Evolutionary conservation across 1,139 yeast genomes (phyloP).

Genomic region (Lodderomyces margitis): DNA sequence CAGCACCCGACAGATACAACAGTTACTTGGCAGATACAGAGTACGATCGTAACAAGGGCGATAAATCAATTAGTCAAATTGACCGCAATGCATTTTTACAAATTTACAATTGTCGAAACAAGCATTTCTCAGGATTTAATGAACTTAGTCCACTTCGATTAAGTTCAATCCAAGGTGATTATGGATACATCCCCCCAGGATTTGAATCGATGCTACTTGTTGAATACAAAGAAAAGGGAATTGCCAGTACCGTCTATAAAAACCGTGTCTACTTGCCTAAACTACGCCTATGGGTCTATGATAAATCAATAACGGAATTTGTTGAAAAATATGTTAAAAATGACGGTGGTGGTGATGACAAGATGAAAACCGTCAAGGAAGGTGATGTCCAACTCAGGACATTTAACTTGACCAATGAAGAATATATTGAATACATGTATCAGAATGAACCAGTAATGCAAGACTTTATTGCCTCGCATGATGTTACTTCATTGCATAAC

Average conservation of each 20-base stretch:
- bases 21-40: conserved; percentile 11
- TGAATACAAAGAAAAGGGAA: conserved; percentile 30
- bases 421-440: conserved; percentile 27
- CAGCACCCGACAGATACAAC: conserved; percentile 30
- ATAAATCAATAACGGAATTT: conserved; percentile 20
- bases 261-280: conserved; percentile 23
- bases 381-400: background rate
- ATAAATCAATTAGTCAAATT: conserved; percentile 17
- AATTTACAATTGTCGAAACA: conserved; percentile 46
- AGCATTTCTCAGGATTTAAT: conserved; percentile 34
- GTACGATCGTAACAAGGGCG: conserved; percentile 10
- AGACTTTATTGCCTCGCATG: conserved; percentile 31
- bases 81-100: conserved; percentile 23
- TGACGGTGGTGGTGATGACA: conserved; percentile 2
- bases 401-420: conserved; percentile 27
- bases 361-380: background rate
- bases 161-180: conserved; percentile 33
- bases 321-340: conserved; percentile 8
- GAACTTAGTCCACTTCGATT: conserved; percentile 34
- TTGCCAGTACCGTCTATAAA: conserved; percentile 25
- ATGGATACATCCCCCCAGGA: conserved; percentile 31
- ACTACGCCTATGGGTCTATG: conserved; percentile 30
- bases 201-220: conserved; percentile 25
- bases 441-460: conserved; percentile 21
- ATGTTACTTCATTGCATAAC: conserved; percentile 31